A percentile compares a stretch with the other conserved stretches of the same genome.
Evolutionary conservation across 1,284 basidiomycete species (phyloP).

Genomic region (Serendipita sp.): DNA sequence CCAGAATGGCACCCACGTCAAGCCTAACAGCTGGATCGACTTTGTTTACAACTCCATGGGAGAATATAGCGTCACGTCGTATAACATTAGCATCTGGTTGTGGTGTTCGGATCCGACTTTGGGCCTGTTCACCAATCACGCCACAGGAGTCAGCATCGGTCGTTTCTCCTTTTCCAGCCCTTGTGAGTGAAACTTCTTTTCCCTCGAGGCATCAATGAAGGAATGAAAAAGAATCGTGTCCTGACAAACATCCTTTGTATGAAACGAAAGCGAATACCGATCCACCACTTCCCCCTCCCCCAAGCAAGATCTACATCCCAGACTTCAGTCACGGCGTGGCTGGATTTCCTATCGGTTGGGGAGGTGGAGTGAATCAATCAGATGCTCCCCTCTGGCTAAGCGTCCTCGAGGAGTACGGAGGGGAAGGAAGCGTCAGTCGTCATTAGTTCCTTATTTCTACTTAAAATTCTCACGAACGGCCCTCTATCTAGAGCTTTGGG

Average conservation of each 20-base stretch:
- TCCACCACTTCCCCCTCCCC: not conserved
- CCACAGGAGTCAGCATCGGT: not conserved
- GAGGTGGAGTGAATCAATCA: not conserved
- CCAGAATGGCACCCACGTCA: slow-evolving; percentile 14
- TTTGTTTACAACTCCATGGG: slow-evolving; percentile 28
- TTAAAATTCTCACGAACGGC: not conserved
- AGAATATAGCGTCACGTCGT: slow-evolving; percentile 31
- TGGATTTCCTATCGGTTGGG: not conserved
- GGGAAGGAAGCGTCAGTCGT: not conserved
- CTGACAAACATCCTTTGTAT: too few relatives aligned
- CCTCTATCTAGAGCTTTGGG: not conserved
- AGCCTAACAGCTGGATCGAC: slow-evolving; percentile 19
- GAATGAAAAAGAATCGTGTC: not conserved
- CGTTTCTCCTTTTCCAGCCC: not conserved
- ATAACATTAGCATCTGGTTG: slow-evolving; percentile 32
- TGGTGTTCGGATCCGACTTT: slow-evolving; percentile 16
- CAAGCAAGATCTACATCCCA: not conserved
- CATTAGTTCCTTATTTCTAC: not conserved
- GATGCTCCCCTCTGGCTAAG: not conserved
- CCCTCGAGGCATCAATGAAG: not conserved
- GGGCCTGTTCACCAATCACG: not conserved
- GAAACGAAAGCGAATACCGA: not conserved
- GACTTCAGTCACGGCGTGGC: not conserved
- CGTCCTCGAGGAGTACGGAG: slow-evolving; percentile 2
- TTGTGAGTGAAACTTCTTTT: not conserved